Evolutionary conservation across 768 basidiomycete genomes (phyloP), one percentile per base, ranked within the genome.

Genomic region (Rhodotorula babjevae): DNA sequence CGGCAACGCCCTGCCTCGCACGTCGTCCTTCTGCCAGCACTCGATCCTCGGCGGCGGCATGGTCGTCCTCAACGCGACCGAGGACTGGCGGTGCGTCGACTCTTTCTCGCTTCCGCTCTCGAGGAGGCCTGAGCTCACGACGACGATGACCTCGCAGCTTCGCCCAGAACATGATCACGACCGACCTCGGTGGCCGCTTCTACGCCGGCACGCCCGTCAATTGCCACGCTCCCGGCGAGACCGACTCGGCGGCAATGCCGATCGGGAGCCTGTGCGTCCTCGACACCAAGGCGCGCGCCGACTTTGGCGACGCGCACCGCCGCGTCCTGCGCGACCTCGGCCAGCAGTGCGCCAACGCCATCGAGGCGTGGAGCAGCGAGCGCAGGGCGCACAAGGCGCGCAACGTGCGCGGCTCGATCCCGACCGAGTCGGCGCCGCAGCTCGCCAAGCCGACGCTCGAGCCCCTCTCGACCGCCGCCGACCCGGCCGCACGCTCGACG

Each of bases 211-310:
- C 25, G 27, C 60, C 60, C 18, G 44, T 61, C n/a, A 44, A 46
- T 15, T 31, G 59, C 8, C 63, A 67, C n/a, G 76, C 70, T 6
- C 74, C 72, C 1, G 47, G 57, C 27, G 62, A 55, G n/a, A 15
- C 53, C 11, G 53, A n/a, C 29, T 29, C 29, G 53, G 27, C 53
- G 3, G 29, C 27, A 2, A 18, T 77, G 29, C 50, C 76, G 6
- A 69, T 79, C 47, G 78, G 78, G 2, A 70, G 76, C 0, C 70
- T 79, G 12, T 79, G 78, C 63, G 61, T 79, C 5, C 67, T 77
- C 63, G 78, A 79, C 57, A 64, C 72, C 42, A 62, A 72, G 33
- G 76, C 77, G 12, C 67, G 77, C 8, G 49, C 53, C 14, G 65
- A 53, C 31, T 77, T 78, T 55, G 62, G 68, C 5, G 63, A 58